Evolutionary conservation across 441 rosid species (phyloP).

Genomic region (Arabidopsis lyrata): DNA sequence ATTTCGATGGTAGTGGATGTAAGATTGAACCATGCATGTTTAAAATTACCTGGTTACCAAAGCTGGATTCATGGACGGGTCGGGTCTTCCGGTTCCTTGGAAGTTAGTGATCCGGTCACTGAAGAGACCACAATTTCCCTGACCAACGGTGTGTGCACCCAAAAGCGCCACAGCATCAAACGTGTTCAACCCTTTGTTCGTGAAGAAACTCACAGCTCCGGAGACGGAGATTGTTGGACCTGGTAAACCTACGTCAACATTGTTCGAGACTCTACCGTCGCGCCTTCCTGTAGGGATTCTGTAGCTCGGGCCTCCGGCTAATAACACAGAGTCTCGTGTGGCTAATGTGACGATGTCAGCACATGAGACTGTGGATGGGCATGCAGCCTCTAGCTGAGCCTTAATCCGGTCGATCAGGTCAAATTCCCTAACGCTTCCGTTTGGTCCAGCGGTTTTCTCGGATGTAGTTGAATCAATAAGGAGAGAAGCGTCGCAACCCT

Average conservation of each 20-base stretch:
- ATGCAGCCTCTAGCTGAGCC: slow-evolving; percentile 55
- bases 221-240: slow-evolving; percentile 54
- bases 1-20: neutral
- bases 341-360: slow-evolving; percentile 72
- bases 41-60: slow-evolving; percentile 44
- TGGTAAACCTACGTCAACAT: slow-evolving; percentile 56
- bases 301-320: slow-evolving; percentile 68
- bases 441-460: slow-evolving; percentile 68
- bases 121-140: slow-evolving; percentile 68
- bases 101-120: slow-evolving; percentile 54
- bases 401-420: slow-evolving; percentile 64
- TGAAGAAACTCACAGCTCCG: slow-evolving; percentile 52
- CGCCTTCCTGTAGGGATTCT: slow-evolving; percentile 67
- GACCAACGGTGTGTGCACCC: slow-evolving; percentile 76
- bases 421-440: slow-evolving; percentile 65
- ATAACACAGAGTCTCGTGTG: slow-evolving; percentile 60
- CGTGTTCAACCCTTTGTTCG: slow-evolving; percentile 47
- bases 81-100: slow-evolving; percentile 55
- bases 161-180: slow-evolving; percentile 71
- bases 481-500: slow-evolving; percentile 85
- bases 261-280: slow-evolving; percentile 57
- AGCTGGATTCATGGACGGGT: slow-evolving; percentile 58
- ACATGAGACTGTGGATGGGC: slow-evolving; percentile 73
- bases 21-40: neutral
- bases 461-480: slow-evolving; percentile 65